Evolutionary conservation across 2,329 filamentous ascomycete species (phyloP).

Genomic region (Diaporthe eres): DNA sequence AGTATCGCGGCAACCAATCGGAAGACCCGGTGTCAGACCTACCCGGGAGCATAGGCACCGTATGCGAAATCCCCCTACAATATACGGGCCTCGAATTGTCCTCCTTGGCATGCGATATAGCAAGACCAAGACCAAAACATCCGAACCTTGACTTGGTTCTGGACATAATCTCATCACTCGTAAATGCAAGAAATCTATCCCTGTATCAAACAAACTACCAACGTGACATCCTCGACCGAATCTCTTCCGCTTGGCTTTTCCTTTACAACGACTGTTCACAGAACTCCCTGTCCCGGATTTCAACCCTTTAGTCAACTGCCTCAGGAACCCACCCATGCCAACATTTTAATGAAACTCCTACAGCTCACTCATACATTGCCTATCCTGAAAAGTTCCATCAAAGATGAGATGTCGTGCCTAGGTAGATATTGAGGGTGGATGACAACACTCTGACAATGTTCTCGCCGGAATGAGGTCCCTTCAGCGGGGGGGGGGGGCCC

Average conservation of each 20-base stretch:
- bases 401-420: too few species aligned
- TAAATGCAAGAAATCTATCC: neutral
- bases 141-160: neutral
- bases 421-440: too few species aligned
- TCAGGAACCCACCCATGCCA: too few species aligned
- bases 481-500: too few species aligned
- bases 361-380: too few species aligned
- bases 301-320: too few species aligned
- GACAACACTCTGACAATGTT: too few species aligned
- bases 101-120: neutral
- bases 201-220: neutral
- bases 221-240: neutral
- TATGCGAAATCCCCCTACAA: neutral
- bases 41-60: neutral
- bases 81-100: neutral
- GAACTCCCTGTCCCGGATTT: neutral
- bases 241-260: neutral
- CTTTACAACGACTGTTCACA: neutral
- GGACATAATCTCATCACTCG: neutral
- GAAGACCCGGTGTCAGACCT: neutral
- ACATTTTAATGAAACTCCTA: too few species aligned
- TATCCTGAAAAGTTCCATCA: too few species aligned
- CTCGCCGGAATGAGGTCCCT: too few species aligned
- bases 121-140: neutral
- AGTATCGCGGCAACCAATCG: neutral